Evolutionary conservation across 176 grass and related monocot species (phyloP).

Genomic region (Oryza glaberrima): DNA sequence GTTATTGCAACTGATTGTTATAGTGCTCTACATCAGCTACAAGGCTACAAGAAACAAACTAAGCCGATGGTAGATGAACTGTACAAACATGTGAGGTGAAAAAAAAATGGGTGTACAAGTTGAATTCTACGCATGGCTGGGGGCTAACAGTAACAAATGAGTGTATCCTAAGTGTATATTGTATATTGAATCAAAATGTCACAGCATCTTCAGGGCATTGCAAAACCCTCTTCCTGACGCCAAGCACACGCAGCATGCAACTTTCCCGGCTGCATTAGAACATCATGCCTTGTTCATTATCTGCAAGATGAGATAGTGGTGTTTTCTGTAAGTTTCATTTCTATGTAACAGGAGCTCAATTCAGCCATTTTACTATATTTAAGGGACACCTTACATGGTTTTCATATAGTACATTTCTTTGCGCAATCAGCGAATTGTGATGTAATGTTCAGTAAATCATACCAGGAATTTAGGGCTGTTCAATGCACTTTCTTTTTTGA

Average conservation of each 20-base stretch:
- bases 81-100: slow-evolving; percentile 27
- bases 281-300: slow-evolving; percentile 26
- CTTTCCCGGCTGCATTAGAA: not conserved
- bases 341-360: not conserved
- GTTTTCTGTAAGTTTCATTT: not conserved
- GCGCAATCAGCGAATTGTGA: not conserved
- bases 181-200: slow-evolving; percentile 44
- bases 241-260: not conserved
- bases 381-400: not conserved
- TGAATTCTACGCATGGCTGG: slow-evolving; percentile 31
- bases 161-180: slow-evolving; percentile 42
- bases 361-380: not conserved
- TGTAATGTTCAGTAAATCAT: not conserved
- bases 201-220: slow-evolving; percentile 26
- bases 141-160: slow-evolving; percentile 31
- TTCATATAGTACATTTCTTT: not conserved
- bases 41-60: not conserved
- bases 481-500: not conserved
- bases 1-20: not conserved
- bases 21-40: not conserved
- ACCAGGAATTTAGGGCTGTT: not conserved
- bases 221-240: not conserved
- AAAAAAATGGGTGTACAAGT: slow-evolving; percentile 29
- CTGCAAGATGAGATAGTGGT: slow-evolving; percentile 36
- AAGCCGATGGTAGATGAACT: slow-evolving; percentile 4